Evolutionary conservation across 495 filamentous ascomycete genomes (phyloP).

Genomic region (Oidiodendron maius): DNA sequence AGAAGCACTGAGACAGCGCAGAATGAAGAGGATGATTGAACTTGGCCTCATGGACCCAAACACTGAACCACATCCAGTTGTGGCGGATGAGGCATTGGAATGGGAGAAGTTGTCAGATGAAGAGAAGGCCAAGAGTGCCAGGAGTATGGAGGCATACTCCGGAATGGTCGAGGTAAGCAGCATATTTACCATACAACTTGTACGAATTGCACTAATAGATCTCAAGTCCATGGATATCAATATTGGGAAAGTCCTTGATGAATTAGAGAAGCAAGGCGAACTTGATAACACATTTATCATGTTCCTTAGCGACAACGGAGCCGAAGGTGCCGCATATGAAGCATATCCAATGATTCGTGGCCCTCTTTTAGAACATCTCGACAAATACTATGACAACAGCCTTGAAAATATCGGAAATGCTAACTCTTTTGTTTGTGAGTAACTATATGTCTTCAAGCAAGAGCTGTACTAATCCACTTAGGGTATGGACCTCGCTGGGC

Average conservation of each 20-base stretch:
- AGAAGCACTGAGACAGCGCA: conserved; percentile 43
- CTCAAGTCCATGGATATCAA: conserved; percentile 57
- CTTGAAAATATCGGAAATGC: conserved; percentile 56
- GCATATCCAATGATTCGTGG: conserved; percentile 47
- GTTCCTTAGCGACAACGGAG: conserved; percentile 62
- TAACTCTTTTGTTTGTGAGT: conserved; percentile 60
- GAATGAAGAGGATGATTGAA: conserved; percentile 43
- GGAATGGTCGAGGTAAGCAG: conserved; percentile 63
- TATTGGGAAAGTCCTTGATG: conserved; percentile 53
- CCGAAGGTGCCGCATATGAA: conserved; percentile 57
- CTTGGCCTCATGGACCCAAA: conserved; percentile 45
- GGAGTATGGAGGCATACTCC: conserved; percentile 57
- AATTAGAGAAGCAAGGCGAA: conserved; percentile 50
- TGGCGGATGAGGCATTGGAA: conserved; percentile 38
- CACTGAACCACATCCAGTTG: conserved; percentile 47
- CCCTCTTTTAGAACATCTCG: conserved; percentile 43
- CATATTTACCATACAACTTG: too few species aligned
- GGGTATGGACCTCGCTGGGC: conserved; percentile 65
- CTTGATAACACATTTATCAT: conserved; percentile 58
- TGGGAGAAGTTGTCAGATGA: conserved; percentile 47
- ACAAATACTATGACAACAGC: conserved; percentile 59
- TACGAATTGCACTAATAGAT: too few species aligned
- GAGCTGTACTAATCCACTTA: too few species aligned
- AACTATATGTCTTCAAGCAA: too few species aligned
- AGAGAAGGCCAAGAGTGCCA: conserved; percentile 44